These are phyloP conservation scores for Erysiphe pulchra DNA, from an alignment of 2,329 filamentous ascomycete species.

Conservation along the genomic window DNA sequence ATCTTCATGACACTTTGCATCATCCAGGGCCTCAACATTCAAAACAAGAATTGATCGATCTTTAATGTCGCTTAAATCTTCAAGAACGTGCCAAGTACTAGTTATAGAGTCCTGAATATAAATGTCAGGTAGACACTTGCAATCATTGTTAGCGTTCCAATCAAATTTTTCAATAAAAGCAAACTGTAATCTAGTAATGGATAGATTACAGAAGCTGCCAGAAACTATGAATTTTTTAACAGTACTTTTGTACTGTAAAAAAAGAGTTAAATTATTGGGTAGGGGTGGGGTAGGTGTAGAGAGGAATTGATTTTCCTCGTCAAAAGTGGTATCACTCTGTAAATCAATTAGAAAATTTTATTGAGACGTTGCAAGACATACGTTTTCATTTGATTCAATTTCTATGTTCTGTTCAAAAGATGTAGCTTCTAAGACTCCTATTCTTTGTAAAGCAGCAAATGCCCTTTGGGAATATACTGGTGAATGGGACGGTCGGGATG, in stretches of 20 bases:
- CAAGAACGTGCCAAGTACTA: conserved; percentile 85
- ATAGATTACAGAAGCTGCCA: conserved; percentile 63
- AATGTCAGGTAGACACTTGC: conserved; percentile 79
- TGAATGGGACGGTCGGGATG: too few species aligned
- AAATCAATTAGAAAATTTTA: too few species aligned
- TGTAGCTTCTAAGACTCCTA: too few species aligned
- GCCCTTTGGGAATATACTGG: too few species aligned
- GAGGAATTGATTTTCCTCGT: not conserved
- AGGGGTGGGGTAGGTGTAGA: not conserved
- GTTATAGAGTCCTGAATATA: conserved; percentile 97
- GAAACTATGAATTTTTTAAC: conserved; percentile 87
- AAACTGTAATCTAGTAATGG: conserved; percentile 67
- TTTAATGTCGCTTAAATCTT: conserved; percentile 80
- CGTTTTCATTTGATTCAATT: too few species aligned
- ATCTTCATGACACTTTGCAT: conserved; percentile 90
- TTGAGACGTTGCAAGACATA: too few species aligned
- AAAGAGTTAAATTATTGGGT: conserved; percentile 59
- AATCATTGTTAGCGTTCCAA: conserved; percentile 93
- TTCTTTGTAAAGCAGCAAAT: too few species aligned
- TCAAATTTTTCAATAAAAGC: conserved; percentile 98
- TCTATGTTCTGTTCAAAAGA: too few species aligned
- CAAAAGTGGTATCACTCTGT: too few species aligned
- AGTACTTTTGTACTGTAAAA: conserved; percentile 87
- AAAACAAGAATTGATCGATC: conserved; percentile 86
- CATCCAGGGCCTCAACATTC: conserved; percentile 79